Evolutionary conservation across 2,329 filamentous ascomycete species (phyloP).

Genomic region (Fusarium piperis): DNA sequence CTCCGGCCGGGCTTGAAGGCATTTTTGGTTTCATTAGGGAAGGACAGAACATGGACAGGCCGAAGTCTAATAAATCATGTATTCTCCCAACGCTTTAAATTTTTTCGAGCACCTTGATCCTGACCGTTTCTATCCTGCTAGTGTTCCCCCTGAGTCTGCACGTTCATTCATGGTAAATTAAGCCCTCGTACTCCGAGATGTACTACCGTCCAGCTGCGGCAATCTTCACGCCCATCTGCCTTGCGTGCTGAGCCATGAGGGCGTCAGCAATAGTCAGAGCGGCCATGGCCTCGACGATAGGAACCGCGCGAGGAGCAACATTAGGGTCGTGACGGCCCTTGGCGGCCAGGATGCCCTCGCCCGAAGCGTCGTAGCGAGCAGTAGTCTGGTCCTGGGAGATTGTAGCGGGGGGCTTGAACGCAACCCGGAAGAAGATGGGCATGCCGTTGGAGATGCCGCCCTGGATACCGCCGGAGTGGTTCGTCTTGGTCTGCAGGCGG

Average conservation of each 20-base stretch:
- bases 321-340: slow-evolving; percentile 96
- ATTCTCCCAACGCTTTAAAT: too few species aligned
- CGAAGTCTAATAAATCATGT: too few species aligned
- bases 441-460: slow-evolving; percentile 95
- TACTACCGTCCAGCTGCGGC: slow-evolving; percentile 34
- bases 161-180: too few species aligned
- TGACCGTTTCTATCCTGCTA: too few species aligned
- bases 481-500: slow-evolving; percentile 78
- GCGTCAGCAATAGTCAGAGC: slow-evolving; percentile 87
- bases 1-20: too few species aligned
- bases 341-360: slow-evolving; percentile 81
- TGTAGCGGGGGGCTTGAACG: slow-evolving; percentile 93
- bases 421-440: slow-evolving; percentile 91
- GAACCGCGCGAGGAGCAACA: slow-evolving; percentile 86
- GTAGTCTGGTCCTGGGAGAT: slow-evolving; percentile 90
- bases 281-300: slow-evolving; percentile 91
- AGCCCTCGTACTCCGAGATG: slow-evolving; percentile 30
- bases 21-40: too few species aligned
- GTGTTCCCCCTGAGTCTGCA: too few species aligned
- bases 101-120: too few species aligned
- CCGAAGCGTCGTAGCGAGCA: slow-evolving; percentile 76
- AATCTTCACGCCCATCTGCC: slow-evolving; percentile 52
- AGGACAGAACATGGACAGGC: too few species aligned
- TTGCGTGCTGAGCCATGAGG: slow-evolving; percentile 79
- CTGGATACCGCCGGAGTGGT: slow-evolving; percentile 94